phyloP scores from a whole-genome alignment of 768 basidiomycete species.

The Hypsizygus marmoreus region DNA sequence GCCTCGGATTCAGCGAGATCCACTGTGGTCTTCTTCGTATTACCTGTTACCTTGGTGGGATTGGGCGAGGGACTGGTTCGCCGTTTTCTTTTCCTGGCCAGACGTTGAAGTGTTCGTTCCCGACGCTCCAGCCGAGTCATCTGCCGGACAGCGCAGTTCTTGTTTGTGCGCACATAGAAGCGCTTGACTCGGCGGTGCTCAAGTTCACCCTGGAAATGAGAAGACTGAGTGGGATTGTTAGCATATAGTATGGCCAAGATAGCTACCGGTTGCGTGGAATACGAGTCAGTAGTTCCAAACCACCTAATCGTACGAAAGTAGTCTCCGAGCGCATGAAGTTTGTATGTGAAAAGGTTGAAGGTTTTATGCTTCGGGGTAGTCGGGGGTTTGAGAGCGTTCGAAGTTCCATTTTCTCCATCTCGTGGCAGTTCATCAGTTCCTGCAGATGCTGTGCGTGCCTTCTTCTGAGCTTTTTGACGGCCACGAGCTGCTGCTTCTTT shows the following conservation, averaged over 20 bases:
- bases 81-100: neutral
- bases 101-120: neutral
- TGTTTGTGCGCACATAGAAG: constrained; percentile 24
- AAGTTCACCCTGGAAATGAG: constrained; percentile 29
- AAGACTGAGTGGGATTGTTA: neutral
- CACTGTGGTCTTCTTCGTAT: neutral
- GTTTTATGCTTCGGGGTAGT: constrained; percentile 2
- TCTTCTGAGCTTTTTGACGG: neutral
- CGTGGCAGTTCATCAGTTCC: neutral
- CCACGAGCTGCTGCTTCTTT: constrained; percentile 9
- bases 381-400: neutral
- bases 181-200: constrained; percentile 29
- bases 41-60: neutral
- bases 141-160: constrained; percentile 20
- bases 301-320: constrained; percentile 17
- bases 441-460: neutral
- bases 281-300: constrained; percentile 5
- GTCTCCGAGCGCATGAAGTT: constrained; percentile 27
- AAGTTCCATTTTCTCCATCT: no score
- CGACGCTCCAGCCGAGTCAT: constrained; percentile 21
- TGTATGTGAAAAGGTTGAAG: constrained; percentile 23
- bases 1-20: constrained; percentile 9
- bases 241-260: no score
- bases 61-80: neutral
- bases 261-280: constrained; percentile 18